These are phyloP conservation scores for Trametes cinnabarina DNA, from an alignment of 768 basidiomycete genomes.

Conservation along the genomic window DNA sequence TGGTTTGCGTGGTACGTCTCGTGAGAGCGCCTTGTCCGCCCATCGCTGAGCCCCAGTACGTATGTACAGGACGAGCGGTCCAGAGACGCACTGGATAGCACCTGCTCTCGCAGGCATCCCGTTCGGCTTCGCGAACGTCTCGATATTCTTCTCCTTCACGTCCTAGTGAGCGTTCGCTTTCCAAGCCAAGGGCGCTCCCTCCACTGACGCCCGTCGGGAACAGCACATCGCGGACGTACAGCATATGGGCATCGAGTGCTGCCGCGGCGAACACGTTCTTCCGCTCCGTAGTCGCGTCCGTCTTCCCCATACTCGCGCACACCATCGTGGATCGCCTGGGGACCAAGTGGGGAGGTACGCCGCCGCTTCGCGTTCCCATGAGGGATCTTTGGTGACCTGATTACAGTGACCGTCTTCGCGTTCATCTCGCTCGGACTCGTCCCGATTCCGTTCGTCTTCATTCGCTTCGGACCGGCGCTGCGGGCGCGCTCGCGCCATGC, in stretches of 20 bases:
- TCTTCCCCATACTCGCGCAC: conserved; percentile 24
- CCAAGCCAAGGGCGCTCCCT: not conserved
- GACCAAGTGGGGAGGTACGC: conserved; percentile 25
- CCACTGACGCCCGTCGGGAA: not conserved
- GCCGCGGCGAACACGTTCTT: conserved; percentile 20
- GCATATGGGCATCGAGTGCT: conserved; percentile 22
- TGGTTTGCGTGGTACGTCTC: conserved; percentile 27
- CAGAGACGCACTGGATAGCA: conserved; percentile 22
- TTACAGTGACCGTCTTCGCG: conserved; percentile 24
- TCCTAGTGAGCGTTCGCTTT: conserved; percentile 18
- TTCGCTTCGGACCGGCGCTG: conserved; percentile 23
- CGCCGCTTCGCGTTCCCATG: not conserved
- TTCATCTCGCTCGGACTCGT: conserved; percentile 23
- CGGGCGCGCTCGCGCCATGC: conserved; percentile 24
- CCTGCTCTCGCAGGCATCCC: conserved; percentile 24
- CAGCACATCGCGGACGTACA: conserved; percentile 22
- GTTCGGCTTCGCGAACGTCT: conserved; percentile 22
- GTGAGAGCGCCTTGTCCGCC: not conserved
- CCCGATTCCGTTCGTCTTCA: conserved; percentile 26
- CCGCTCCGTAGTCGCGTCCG: conserved; percentile 20
- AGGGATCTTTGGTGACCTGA: too few species aligned
- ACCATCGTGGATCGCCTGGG: conserved; percentile 18
- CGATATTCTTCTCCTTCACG: conserved; percentile 24
- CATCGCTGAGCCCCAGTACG: too few species aligned
- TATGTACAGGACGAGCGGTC: conserved; percentile 21